Evolutionary conservation across 805 yeast species (phyloP).

Genomic region (Schizosaccharomyces osmophilus): DNA sequence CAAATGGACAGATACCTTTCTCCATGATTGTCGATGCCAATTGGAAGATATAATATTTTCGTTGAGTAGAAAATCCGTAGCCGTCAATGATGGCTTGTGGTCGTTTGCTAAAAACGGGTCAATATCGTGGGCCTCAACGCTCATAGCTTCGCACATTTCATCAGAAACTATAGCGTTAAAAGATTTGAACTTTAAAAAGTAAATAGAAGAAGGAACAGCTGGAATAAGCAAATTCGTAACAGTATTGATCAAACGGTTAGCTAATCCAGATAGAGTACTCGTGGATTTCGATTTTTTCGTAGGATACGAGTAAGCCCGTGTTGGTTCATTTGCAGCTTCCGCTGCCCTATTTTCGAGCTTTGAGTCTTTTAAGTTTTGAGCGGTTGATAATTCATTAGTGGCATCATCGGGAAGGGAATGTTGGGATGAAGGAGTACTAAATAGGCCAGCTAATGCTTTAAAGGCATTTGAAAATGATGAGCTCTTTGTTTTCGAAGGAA

Average conservation of each 20-base stretch:
- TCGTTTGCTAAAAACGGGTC: not conserved
- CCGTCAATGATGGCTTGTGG: conserved; percentile 5
- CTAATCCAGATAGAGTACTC: not conserved
- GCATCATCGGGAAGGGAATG: not conserved
- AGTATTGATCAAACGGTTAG: not conserved
- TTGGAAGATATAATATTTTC: conserved; percentile 72
- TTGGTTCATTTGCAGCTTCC: too few species aligned
- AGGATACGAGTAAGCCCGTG: not conserved
- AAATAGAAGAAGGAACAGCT: not conserved
- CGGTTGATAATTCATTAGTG: too few species aligned
- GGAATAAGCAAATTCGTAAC: not conserved
- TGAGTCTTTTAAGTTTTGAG: too few species aligned
- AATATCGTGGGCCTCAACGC: too few species aligned
- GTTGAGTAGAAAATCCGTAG: conserved; percentile 17
- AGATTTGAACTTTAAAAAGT: not conserved
- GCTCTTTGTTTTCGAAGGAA: not conserved
- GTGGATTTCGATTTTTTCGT: not conserved
- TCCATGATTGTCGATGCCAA: conserved; percentile 76
- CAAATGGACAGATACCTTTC: conserved; percentile 66
- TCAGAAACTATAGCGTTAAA: not conserved
- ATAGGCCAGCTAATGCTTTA: not conserved
- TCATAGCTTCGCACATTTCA: not conserved
- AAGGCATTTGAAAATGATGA: not conserved
- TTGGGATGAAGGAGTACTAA: not conserved
- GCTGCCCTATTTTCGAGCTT: too few species aligned